phyloP scores from a whole-genome alignment of 306 rosid species.

The Mucuna pruriens region DNA sequence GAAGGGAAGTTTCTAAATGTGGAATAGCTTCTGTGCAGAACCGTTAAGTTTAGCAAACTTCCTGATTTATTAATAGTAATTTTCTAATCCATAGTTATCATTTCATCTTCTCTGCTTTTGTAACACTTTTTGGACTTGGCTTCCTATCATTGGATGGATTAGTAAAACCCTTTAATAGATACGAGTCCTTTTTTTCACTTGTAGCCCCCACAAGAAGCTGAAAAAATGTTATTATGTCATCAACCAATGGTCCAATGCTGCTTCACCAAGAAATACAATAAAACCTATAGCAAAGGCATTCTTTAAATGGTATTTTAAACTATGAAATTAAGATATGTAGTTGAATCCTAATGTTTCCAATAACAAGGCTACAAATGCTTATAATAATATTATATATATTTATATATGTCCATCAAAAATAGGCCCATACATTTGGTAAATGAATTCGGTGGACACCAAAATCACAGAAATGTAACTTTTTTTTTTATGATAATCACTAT shows the following conservation, averaged over 20 bases:
- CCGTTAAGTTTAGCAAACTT: background rate
- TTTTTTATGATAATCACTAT: slow-evolving; percentile 56
- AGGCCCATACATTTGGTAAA: slow-evolving; percentile 43
- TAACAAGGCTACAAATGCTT: background rate
- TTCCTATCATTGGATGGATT: slow-evolving; percentile 7
- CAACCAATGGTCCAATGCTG: background rate
- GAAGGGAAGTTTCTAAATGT: slow-evolving; percentile 30
- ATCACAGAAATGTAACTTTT: slow-evolving; percentile 41
- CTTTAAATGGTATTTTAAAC: background rate
- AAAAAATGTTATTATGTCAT: slow-evolving; percentile 31
- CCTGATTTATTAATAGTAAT: background rate
- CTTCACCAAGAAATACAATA: slow-evolving; percentile 15
- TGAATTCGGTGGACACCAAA: slow-evolving; percentile 39
- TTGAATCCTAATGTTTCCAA: background rate
- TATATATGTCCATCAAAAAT: slow-evolving; percentile 37
- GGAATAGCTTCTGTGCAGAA: background rate
- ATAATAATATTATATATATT: background rate
- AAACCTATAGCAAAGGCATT: background rate
- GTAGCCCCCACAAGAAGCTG: slow-evolving; percentile 54
- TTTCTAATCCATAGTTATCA: background rate
- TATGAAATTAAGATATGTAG: background rate
- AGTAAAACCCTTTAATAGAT: background rate
- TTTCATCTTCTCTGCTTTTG: background rate
- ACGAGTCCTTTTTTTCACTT: slow-evolving; percentile 42
- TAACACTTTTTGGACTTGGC: background rate